A percentile compares a stretch with the other conserved stretches of the same genome.
These are phyloP conservation scores for Solanum okadae DNA, from an alignment of 257 asterid species.

Conservation along the genomic window DNA sequence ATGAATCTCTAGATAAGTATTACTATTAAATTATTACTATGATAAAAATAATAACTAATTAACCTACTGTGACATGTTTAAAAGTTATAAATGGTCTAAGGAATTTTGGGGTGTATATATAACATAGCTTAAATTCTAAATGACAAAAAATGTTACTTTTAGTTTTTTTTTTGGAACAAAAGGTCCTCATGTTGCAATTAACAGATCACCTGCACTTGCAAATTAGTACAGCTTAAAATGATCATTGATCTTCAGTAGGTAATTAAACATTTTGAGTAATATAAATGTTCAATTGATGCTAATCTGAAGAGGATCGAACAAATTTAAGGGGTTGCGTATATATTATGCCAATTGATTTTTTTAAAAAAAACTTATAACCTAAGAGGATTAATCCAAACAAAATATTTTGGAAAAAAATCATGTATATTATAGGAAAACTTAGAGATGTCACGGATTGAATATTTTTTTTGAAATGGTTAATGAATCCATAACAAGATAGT, in stretches of 20 bases:
- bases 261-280: background rate
- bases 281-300: background rate
- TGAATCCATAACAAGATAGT: background rate
- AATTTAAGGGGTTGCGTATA: background rate
- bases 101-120: no score
- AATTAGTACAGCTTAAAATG: no score
- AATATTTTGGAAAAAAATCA: background rate
- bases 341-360: background rate
- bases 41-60: no score
- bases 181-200: no score
- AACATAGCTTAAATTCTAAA: no score
- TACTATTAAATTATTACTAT: no score
- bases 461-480: background rate
- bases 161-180: no score
- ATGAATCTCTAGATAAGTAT: no score
- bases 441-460: background rate
- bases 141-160: no score
- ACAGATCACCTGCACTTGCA: no score
- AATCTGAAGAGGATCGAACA: background rate
- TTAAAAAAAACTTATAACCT: background rate
- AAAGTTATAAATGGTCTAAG: no score
- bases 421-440: background rate
- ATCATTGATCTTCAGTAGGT: background rate
- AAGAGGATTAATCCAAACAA: background rate
- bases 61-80: no score